Evolutionary conservation across 1,139 yeast species (phyloP), one percentile per base, ranked within the genome.

Genomic region (Taphrina sp.): DNA sequence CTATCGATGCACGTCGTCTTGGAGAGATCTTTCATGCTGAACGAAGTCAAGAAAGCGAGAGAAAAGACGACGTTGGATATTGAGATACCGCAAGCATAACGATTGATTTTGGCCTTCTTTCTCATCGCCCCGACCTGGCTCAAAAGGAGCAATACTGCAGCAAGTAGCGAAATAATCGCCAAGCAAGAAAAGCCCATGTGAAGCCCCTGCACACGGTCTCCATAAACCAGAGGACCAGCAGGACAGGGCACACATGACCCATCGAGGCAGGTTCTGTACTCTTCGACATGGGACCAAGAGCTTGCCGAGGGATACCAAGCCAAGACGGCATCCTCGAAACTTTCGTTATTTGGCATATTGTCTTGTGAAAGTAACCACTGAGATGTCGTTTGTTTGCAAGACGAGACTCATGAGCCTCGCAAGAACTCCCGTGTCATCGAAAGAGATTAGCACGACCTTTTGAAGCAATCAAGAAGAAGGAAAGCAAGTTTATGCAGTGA

Each of bases 211-310:
- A 26, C 7, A 12, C 31, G 31, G 7, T 26, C 31, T 1, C 37
- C 47, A 31, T 31, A 31, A 7, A 17, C 14, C 26, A 38, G 7
- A 3, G 38, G 38, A 29, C 31, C 47, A 31, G 12, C 19, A 5
- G 47, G 47, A 31, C 47, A 43, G 17, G 38, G 37, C 10, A 22
- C 37, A 31, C 47, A 43, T 33, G 31, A 5, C 7, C 47, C 47
- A n/a, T 43, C 26, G 16, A 14, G 10, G 22, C 47, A 43, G 17
- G 5, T 23, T 2, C 47, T 24, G 3, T 31, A 33, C 8, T 17
- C 29, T 2, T 17, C 29, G 2, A 41, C 19, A 3, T 26, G 23
- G 3, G 22, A 5, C 45, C 45, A 41, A n/a, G 34, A 10, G 8
- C 28, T 41, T 23, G 33, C 24, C 8, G 45, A 24, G 3, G 20